Percentiles rank a stretch among this genome's conserved stretches.
phyloP scores from a whole-genome alignment of 2,329 filamentous ascomycete genomes.

The Emergomyces pasteurianus region DNA sequence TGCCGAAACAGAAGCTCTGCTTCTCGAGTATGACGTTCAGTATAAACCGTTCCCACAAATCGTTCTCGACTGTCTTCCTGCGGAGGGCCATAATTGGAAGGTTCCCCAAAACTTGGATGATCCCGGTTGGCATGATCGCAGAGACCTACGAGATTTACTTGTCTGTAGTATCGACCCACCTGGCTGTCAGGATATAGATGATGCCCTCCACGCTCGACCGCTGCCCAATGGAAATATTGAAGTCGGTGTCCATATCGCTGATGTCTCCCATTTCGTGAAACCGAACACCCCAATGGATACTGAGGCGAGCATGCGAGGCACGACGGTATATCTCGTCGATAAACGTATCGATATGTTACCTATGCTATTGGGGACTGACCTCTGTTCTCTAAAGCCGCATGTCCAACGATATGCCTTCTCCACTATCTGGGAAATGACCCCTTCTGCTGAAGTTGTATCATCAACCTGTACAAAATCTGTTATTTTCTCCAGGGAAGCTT shows the following conservation, averaged over 20 bases:
- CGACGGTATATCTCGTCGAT: conserved; percentile 93
- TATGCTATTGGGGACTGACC: conserved; percentile 84
- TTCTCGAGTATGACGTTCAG: conserved; percentile 94
- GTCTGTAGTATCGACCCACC: conserved; percentile 97
- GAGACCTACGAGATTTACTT: conserved; percentile 71
- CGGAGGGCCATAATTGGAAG: conserved; percentile 86
- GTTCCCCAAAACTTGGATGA: conserved; percentile 71
- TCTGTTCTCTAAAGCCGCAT: conserved; percentile 93
- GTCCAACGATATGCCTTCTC: conserved; percentile 90
- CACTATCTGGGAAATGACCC: conserved; percentile 76
- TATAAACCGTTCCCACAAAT: conserved; percentile 95
- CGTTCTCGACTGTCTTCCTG: conserved; percentile 82
- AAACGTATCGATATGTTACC: conserved; percentile 99
- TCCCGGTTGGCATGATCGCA: conserved; percentile 73
- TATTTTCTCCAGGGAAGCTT: conserved; percentile 90
- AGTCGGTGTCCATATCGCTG: conserved; percentile 95
- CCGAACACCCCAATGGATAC: conserved; percentile 94
- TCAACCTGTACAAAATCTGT: conserved; percentile 94
- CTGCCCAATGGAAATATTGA: conserved; percentile 90
- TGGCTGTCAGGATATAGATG: conserved; percentile 95
- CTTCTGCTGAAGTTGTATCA: conserved; percentile 71
- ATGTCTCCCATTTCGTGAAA: conserved; percentile 98
- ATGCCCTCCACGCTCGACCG: conserved; percentile 76
- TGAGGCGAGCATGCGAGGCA: conserved; percentile 86
- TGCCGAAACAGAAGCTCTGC: conserved; percentile 89